Evolutionary conservation across 805 yeast genomes (phyloP).

Genomic region (Saccharomycopsis sp.): DNA sequence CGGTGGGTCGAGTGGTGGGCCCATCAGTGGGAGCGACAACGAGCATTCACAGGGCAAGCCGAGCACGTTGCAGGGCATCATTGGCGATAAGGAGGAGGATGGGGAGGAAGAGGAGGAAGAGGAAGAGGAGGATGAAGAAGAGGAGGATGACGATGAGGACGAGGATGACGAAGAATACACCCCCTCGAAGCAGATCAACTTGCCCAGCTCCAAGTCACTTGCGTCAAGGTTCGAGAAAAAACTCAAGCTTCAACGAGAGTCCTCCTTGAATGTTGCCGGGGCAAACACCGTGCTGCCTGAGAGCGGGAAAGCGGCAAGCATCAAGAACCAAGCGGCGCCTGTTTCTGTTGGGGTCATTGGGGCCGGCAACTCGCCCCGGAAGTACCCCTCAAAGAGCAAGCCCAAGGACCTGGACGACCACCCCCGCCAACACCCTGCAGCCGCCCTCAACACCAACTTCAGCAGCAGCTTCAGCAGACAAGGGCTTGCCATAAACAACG

Average conservation of each 20-base stretch:
- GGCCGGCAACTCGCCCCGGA: too few species aligned
- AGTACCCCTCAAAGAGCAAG: too few species aligned
- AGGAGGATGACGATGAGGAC: neutral
- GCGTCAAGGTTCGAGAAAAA: conserved; percentile 14
- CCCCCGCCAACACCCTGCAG: neutral
- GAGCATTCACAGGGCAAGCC: neutral
- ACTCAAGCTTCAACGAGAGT: conserved; percentile 13
- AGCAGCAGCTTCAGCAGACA: neutral
- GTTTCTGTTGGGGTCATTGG: too few species aligned
- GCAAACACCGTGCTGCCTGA: too few species aligned
- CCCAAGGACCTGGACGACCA: too few species aligned
- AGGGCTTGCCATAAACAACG: conserved; percentile 5
- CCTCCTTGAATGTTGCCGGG: conserved; percentile 2
- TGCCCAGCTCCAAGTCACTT: conserved; percentile 7
- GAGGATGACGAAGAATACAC: neutral
- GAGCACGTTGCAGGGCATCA: too few species aligned
- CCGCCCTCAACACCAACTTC: neutral
- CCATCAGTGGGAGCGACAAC: too few species aligned
- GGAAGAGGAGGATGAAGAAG: neutral
- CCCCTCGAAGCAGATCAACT: too few species aligned
- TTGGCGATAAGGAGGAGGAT: too few species aligned
- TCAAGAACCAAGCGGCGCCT: too few species aligned
- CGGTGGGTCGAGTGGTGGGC: too few species aligned
- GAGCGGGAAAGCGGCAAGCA: too few species aligned
- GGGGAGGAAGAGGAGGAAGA: neutral